A percentile compares a stretch with the other conserved stretches of the same genome.
Evolutionary conservation across 805 yeast genomes (phyloP).

Genomic region (Metahyphopichia silvanorum): DNA sequence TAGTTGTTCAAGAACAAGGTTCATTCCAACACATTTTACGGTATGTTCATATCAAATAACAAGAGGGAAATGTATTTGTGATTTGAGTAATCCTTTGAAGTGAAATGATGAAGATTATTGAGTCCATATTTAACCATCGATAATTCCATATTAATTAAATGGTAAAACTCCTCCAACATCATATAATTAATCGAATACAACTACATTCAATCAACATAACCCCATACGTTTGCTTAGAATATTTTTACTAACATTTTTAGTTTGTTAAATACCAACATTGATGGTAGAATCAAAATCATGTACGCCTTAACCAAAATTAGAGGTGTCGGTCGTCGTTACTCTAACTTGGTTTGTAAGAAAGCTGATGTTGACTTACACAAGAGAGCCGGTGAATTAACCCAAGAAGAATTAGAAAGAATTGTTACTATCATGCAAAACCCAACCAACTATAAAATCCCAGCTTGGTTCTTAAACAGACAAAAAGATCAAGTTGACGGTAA

Average conservation of each 20-base stretch:
- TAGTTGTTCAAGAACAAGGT: slow-evolving; percentile 98
- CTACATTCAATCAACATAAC: too few relatives aligned
- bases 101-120: too few relatives aligned
- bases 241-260: slow-evolving; percentile 42
- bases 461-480: slow-evolving; percentile 99
- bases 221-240: not conserved
- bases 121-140: too few relatives aligned
- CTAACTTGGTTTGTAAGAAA: slow-evolving; percentile 99
- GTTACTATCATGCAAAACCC: slow-evolving; percentile 99
- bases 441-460: slow-evolving; percentile 97
- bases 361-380: slow-evolving; percentile 98
- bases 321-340: slow-evolving; percentile 99
- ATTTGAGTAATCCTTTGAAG: too few relatives aligned
- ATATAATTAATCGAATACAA: too few relatives aligned
- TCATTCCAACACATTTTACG: slow-evolving; percentile 99
- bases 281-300: slow-evolving; percentile 99
- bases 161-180: too few relatives aligned
- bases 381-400: slow-evolving; percentile 99
- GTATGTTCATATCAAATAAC: too few relatives aligned
- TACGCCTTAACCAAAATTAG: slow-evolving; percentile 99
- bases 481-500: slow-evolving; percentile 97
- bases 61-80: too few relatives aligned
- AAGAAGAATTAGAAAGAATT: slow-evolving; percentile 99
- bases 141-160: too few relatives aligned
- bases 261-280: slow-evolving; percentile 99